These are phyloP conservation scores for Aspergillus viridinutans DNA, from an alignment of 2,329 filamentous ascomycete species.

Conservation along the genomic window DNA sequence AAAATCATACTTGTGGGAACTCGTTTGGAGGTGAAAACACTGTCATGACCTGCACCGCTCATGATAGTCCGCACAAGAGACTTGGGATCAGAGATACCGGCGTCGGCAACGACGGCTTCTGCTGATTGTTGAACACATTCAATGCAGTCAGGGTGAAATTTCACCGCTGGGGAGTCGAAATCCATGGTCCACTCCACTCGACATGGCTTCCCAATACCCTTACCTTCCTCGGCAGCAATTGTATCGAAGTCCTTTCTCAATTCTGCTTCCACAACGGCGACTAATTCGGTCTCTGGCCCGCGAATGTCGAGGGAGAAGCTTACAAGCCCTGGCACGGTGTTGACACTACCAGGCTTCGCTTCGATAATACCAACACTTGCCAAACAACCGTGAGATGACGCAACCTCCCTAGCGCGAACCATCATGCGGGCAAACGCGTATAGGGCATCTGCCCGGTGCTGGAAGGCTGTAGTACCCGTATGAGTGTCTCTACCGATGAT, in stretches of 20 bases:
- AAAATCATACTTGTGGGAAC: constrained; percentile 66
- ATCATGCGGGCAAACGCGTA: constrained; percentile 66
- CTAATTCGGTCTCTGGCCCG: constrained; percentile 52
- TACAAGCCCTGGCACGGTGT: constrained; percentile 67
- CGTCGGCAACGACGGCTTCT: constrained; percentile 52
- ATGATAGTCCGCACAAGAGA: constrained; percentile 52
- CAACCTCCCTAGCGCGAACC: constrained; percentile 59
- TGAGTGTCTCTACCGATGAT: constrained; percentile 66
- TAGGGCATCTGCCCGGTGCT: constrained; percentile 63
- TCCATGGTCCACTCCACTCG: constrained; percentile 58
- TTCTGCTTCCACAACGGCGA: constrained; percentile 55
- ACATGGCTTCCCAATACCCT: constrained; percentile 50
- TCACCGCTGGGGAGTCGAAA: constrained; percentile 56
- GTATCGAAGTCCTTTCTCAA: constrained; percentile 55
- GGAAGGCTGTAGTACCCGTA: constrained; percentile 69
- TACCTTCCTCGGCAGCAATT: constrained; percentile 56
- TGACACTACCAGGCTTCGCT: constrained; percentile 63
- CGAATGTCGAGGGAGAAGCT: constrained; percentile 67
- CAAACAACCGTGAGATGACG: constrained; percentile 56
- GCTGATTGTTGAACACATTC: constrained; percentile 59
- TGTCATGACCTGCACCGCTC: constrained; percentile 63
- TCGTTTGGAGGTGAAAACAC: constrained; percentile 56
- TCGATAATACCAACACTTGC: constrained; percentile 68
- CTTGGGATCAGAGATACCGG: constrained; percentile 34
- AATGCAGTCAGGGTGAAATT: constrained; percentile 66